A percentile compares a stretch with the other conserved stretches of the same genome.
phyloP scores from a whole-genome alignment of 176 grass and related monocot genomes.

The Lolium perenne region DNA sequence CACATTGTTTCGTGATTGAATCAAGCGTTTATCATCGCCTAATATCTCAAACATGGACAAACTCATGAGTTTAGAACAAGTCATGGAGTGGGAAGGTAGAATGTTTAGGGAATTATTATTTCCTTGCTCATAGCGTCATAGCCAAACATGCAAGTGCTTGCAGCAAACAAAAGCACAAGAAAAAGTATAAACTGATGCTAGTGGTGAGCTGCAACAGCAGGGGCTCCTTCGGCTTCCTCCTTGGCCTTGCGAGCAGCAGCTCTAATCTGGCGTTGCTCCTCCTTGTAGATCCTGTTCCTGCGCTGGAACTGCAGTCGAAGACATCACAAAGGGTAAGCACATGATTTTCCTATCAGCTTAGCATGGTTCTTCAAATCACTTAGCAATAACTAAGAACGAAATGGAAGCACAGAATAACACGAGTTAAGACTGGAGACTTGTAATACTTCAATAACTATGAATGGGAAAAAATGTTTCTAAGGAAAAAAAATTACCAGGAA shows the following conservation, averaged over 20 bases:
- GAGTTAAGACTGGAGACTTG: too few species aligned
- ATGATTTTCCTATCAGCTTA: neutral
- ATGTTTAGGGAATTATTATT: slow-evolving; percentile 53
- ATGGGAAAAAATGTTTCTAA: neutral
- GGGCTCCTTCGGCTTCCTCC: slow-evolving; percentile 59
- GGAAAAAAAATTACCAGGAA: neutral
- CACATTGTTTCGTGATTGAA: neutral
- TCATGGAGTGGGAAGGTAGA: slow-evolving; percentile 22
- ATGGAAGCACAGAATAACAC: too few species aligned
- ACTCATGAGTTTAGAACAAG: slow-evolving; percentile 12
- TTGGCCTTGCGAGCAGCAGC: slow-evolving; percentile 68
- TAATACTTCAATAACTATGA: neutral
- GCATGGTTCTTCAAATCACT: neutral
- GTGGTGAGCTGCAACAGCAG: slow-evolving; percentile 52
- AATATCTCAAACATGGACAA: slow-evolving; percentile 38
- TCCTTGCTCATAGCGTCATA: slow-evolving; percentile 52
- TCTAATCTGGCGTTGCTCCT: slow-evolving; percentile 93
- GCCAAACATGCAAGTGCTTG: slow-evolving; percentile 29
- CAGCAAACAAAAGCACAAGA: slow-evolving; percentile 34
- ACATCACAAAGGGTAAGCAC: slow-evolving; percentile 22
- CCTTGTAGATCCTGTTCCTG: slow-evolving; percentile 98
- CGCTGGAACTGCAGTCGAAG: slow-evolving; percentile 78
- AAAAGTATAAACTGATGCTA: slow-evolving; percentile 44
- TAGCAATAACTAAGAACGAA: neutral
- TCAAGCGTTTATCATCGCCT: slow-evolving; percentile 1